Evolutionary conservation across 805 yeast species (phyloP).

Genomic region (Monosporozyma yasuniensis): DNA sequence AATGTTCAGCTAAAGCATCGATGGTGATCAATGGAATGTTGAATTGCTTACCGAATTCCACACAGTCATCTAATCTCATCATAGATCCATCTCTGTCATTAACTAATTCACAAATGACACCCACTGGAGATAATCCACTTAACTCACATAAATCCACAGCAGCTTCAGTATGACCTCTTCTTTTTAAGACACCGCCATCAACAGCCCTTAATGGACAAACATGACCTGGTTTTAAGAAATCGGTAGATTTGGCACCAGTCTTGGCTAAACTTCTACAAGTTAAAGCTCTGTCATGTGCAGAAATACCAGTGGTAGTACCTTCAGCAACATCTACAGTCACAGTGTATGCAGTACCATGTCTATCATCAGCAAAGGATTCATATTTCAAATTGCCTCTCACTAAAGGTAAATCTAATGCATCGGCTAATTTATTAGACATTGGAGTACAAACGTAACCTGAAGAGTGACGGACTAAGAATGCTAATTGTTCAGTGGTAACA

Average conservation of each 20-base stretch:
- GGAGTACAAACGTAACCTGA: slow-evolving; percentile 95
- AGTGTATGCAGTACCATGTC: slow-evolving; percentile 96
- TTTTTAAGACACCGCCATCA: slow-evolving; percentile 68
- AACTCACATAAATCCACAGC: slow-evolving; percentile 78
- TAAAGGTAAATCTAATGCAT: slow-evolving; percentile 65
- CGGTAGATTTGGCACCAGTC: slow-evolving; percentile 39
- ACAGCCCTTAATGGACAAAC: slow-evolving; percentile 85
- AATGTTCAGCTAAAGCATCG: slow-evolving; percentile 54
- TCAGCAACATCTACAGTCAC: slow-evolving; percentile 77
- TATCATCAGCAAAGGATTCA: slow-evolving; percentile 45
- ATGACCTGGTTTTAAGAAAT: slow-evolving; percentile 88
- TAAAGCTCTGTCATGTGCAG: slow-evolving; percentile 86
- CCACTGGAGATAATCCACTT: slow-evolving; percentile 76
- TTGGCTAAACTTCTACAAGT: slow-evolving; percentile 70
- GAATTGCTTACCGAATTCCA: slow-evolving; percentile 52
- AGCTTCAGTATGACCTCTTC: slow-evolving; percentile 97
- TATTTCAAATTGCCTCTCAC: slow-evolving; percentile 39
- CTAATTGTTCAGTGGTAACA: slow-evolving; percentile 78
- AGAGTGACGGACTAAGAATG: slow-evolving; percentile 78
- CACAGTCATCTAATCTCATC: slow-evolving; percentile 89
- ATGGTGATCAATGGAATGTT: slow-evolving; percentile 69
- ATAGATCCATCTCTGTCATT: slow-evolving; percentile 88
- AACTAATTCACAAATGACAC: slow-evolving; percentile 89
- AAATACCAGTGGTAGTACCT: slow-evolving; percentile 94
- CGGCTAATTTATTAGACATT: slow-evolving; percentile 66